Percentiles rank a stretch among this genome's conserved stretches.
Conservation (phyloP, 495 filamentous ascomycete species). For the Chaetomium fimeti region DNA sequence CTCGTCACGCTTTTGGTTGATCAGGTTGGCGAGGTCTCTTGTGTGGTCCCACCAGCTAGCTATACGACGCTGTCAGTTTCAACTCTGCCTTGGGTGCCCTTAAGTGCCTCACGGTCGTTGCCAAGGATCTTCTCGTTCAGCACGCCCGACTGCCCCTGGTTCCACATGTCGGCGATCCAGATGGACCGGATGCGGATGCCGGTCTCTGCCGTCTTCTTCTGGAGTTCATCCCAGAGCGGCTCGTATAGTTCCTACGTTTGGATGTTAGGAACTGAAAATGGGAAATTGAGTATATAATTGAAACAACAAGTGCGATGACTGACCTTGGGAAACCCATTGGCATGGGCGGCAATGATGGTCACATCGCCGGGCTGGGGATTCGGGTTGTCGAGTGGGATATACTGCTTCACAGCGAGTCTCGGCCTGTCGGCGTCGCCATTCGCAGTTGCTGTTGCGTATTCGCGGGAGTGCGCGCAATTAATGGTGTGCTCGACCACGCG, state of each 20-base stretch:
- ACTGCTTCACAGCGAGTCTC: constrained; percentile 76
- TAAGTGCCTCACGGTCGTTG: constrained; percentile 64
- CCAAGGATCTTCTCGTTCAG: constrained; percentile 72
- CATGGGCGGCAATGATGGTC: constrained; percentile 80
- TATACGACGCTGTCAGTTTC: constrained; percentile 34
- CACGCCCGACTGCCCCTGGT: constrained; percentile 72
- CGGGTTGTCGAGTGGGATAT: constrained; percentile 67
- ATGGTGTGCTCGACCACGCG: constrained; percentile 58
- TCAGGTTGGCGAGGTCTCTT: constrained; percentile 80
- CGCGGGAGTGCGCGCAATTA: constrained; percentile 67
- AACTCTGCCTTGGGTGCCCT: not conserved
- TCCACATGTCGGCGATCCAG: constrained; percentile 81
- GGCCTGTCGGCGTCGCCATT: constrained; percentile 62
- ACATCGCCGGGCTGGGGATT: constrained; percentile 67
- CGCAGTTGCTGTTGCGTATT: constrained; percentile 65
- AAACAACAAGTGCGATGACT: not conserved
- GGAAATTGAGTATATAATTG: too few species aligned
- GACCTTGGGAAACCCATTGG: constrained; percentile 88
- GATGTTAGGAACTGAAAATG: too few species aligned
- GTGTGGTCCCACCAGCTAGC: constrained; percentile 84
- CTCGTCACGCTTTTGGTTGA: constrained; percentile 76
- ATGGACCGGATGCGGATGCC: constrained; percentile 72
- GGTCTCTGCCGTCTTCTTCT: constrained; percentile 46
- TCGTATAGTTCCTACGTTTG: constrained; percentile 75
- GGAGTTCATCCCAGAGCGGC: constrained; percentile 78